Conservation (phyloP, 352 stramenopile species). For the Phytophthora sp. region DNA sequence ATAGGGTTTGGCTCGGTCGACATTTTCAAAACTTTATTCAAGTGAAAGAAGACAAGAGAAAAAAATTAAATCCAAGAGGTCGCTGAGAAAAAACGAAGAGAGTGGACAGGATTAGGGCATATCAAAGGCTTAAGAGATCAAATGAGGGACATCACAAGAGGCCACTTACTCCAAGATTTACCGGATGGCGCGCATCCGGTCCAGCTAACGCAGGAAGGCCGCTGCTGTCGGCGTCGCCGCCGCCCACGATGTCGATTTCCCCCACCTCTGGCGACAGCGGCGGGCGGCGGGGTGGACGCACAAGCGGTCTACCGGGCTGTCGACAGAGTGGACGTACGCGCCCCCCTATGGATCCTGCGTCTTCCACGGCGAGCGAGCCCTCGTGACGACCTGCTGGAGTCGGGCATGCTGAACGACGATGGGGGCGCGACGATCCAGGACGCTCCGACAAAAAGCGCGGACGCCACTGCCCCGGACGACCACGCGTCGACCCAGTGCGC, state of each 20-base stretch:
- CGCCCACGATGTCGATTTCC: conserved; percentile 2
- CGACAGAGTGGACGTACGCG: conserved; percentile 8
- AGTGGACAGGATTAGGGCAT: neutral
- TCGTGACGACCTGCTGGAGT: conserved; percentile 4
- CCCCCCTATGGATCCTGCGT: neutral
- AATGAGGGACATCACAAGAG: neutral
- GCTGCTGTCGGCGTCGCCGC: neutral
- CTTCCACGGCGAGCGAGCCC: neutral
- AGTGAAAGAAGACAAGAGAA: conserved; percentile 21
- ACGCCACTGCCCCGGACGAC: neutral
- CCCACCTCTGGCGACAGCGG: conserved; percentile 19
- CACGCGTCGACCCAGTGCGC: neutral
- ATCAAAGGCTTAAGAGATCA: neutral
- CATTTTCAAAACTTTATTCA: conserved; percentile 25
- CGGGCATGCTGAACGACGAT: conserved; percentile 6
- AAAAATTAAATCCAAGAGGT: conserved; percentile 15
- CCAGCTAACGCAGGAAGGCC: neutral
- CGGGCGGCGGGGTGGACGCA: conserved; percentile 17
- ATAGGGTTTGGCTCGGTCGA: conserved; percentile 19
- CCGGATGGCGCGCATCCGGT: conserved; percentile 5
- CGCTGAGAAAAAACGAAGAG: conserved; percentile 8
- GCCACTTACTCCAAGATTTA: conserved; percentile 20
- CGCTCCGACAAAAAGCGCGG: neutral
- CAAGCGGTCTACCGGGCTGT: conserved; percentile 4
- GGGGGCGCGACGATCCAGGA: neutral